Conservation (phyloP, 2,329 filamentous ascomycete species). For the Didymella sp. region DNA sequence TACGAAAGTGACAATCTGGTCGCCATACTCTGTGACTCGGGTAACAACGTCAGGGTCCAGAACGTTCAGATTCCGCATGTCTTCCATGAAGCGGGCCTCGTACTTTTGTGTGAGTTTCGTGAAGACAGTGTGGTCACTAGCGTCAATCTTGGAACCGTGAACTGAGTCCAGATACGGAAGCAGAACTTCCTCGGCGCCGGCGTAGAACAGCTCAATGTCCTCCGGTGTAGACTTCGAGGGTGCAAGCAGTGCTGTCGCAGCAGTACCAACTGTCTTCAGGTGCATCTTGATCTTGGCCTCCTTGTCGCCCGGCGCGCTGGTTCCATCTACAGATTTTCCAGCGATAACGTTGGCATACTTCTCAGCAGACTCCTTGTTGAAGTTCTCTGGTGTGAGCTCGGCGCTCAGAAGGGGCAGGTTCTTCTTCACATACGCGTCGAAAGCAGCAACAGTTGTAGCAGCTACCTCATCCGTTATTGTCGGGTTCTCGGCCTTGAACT, state of each 20-base stretch:
- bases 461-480: slow-evolving; percentile 55
- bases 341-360: slow-evolving; percentile 62
- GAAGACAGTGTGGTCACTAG: slow-evolving; percentile 76
- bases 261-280: slow-evolving; percentile 66
- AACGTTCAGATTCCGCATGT: slow-evolving; percentile 88
- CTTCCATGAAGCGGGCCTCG: slow-evolving; percentile 85
- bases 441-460: slow-evolving; percentile 59
- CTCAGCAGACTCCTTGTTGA: slow-evolving; percentile 57
- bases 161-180: slow-evolving; percentile 79
- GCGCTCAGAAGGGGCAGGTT: slow-evolving; percentile 65
- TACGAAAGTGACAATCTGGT: slow-evolving; percentile 85
- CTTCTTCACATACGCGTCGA: slow-evolving; percentile 67
- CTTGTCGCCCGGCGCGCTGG: slow-evolving; percentile 69
- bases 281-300: slow-evolving; percentile 94
- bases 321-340: slow-evolving; percentile 62
- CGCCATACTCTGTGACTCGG: slow-evolving; percentile 89
- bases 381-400: slow-evolving; percentile 56
- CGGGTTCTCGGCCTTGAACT: slow-evolving; percentile 66
- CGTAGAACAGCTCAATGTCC: slow-evolving; percentile 59
- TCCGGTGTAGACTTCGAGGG: slow-evolving; percentile 40
- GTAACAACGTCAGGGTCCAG: slow-evolving; percentile 81
- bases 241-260: slow-evolving; percentile 58
- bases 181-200: slow-evolving; percentile 71
- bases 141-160: slow-evolving; percentile 63
- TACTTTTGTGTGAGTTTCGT: slow-evolving; percentile 85